Evolutionary conservation across 2,329 filamentous ascomycete species (phyloP).

Genomic region (Fusarium luffae): DNA sequence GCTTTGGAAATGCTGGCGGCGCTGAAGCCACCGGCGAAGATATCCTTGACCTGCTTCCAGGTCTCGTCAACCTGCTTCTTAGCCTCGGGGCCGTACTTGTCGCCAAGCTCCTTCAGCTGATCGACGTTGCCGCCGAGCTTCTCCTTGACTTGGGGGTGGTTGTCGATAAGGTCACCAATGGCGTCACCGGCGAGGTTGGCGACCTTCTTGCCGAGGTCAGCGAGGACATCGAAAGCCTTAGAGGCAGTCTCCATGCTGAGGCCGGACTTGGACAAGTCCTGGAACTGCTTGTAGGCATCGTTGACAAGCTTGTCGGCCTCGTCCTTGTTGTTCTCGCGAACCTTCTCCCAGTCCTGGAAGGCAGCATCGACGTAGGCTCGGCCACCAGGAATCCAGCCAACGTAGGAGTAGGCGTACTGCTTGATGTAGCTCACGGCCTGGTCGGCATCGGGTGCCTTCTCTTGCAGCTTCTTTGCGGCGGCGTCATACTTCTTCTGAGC

Average conservation of each 20-base stretch:
- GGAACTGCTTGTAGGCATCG: conserved; percentile 75
- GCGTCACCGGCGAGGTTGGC: conserved; percentile 71
- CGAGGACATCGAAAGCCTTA: conserved; percentile 70
- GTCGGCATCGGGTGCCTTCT: conserved; percentile 72
- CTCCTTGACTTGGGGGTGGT: conserved; percentile 78
- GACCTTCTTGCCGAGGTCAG: conserved; percentile 70
- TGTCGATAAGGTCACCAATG: conserved; percentile 73
- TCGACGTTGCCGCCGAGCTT: conserved; percentile 75
- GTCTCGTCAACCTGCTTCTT: conserved; percentile 81
- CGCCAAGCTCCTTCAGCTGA: conserved; percentile 75
- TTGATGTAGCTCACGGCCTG: conserved; percentile 74
- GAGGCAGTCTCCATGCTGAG: conserved; percentile 71
- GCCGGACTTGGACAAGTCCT: conserved; percentile 67
- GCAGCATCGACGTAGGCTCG: conserved; percentile 73
- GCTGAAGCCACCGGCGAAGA: conserved; percentile 71
- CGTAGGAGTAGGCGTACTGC: conserved; percentile 74
- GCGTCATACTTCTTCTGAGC: conserved; percentile 70
- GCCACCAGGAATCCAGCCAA: conserved; percentile 77
- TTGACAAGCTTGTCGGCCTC: conserved; percentile 76
- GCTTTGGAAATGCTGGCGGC: conserved; percentile 64
- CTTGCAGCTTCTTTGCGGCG: conserved; percentile 69
- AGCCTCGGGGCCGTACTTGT: conserved; percentile 78
- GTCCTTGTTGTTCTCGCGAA: conserved; percentile 73
- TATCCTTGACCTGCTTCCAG: conserved; percentile 72
- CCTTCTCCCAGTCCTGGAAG: conserved; percentile 76